A percentile compares a stretch with the other conserved stretches of the same genome.
Conservation (phyloP, 768 basidiomycete species). For the Trametes punicea region DNA sequence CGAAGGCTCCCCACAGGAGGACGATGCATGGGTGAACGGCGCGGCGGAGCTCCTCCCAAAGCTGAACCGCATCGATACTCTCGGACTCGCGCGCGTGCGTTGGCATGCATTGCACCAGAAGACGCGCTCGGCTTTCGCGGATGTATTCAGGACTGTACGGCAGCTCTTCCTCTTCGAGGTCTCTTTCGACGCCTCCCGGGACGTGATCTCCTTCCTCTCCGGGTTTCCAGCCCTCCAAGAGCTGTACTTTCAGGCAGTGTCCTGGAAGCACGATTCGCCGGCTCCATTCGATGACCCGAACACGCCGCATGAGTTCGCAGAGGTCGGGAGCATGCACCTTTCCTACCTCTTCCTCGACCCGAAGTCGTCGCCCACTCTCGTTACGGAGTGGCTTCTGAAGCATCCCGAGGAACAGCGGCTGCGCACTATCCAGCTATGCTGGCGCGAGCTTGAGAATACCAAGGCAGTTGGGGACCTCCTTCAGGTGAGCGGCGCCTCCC, state of each 20-base stretch:
- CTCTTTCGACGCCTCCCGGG: conserved; percentile 24
- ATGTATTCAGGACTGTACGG: conserved; percentile 17
- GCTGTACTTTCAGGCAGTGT: conserved; percentile 30
- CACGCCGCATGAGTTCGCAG: not conserved
- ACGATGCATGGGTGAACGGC: conserved; percentile 25
- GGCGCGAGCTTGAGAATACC: conserved; percentile 28
- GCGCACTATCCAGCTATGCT: conserved; percentile 30
- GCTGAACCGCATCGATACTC: conserved; percentile 20
- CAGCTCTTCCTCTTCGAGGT: conserved; percentile 30
- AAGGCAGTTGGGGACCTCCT: conserved; percentile 27
- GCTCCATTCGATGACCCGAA: conserved; percentile 10
- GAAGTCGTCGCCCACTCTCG: conserved; percentile 28
- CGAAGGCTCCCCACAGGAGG: conserved; percentile 18
- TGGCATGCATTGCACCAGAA: conserved; percentile 24
- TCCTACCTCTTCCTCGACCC: conserved; percentile 29
- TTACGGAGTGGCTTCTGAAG: conserved; percentile 28
- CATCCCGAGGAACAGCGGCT: conserved; percentile 26
- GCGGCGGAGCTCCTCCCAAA: conserved; percentile 18
- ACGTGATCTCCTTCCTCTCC: conserved; percentile 27
- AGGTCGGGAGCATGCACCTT: conserved; percentile 21
- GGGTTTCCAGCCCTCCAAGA: conserved; percentile 27
- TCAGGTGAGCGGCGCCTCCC: conserved; percentile 26
- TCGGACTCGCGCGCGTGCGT: conserved; percentile 25
- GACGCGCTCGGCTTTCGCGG: conserved; percentile 23
- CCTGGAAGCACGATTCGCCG: conserved; percentile 26